Conservation (phyloP, 2,329 filamentous ascomycete genomes). For the Cladosporium phlei region DNA sequence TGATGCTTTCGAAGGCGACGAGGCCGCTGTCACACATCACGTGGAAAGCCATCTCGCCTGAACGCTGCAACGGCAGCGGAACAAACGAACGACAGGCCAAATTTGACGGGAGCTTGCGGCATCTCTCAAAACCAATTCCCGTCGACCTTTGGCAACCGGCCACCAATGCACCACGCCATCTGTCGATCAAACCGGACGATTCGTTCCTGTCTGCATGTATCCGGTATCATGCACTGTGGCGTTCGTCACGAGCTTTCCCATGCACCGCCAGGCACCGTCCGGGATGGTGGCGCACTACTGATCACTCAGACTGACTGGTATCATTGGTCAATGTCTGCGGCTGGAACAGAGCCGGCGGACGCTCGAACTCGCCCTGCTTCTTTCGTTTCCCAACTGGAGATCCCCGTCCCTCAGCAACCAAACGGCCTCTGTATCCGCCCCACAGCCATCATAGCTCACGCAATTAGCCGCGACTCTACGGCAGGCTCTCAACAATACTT, state of each 20-base stretch:
- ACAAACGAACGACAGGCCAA: neutral
- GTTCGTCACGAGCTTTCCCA: slow-evolving; percentile 6
- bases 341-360: no score
- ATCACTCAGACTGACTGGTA: no score
- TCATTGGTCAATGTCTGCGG: no score
- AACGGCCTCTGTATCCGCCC: neutral
- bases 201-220: neutral
- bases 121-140: neutral
- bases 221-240: slow-evolving; percentile 6
- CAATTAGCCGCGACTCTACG: slow-evolving; percentile 6
- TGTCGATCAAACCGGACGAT: slow-evolving; percentile 4
- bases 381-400: no score
- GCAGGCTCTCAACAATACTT: no score
- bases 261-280: no score
- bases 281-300: no score
- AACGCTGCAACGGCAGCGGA: no score
- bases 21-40: slow-evolving; percentile 62
- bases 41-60: slow-evolving; percentile 55
- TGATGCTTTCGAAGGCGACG: slow-evolving; percentile 62
- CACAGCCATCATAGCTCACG: slow-evolving; percentile 6
- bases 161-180: no score
- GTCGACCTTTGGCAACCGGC: no score
- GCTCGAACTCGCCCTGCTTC: no score
- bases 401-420: neutral
- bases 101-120: no score